These are phyloP conservation scores for Plectosphaerella cucumerina DNA, from an alignment of 2,329 filamentous ascomycete species.

Conservation along the genomic window DNA sequence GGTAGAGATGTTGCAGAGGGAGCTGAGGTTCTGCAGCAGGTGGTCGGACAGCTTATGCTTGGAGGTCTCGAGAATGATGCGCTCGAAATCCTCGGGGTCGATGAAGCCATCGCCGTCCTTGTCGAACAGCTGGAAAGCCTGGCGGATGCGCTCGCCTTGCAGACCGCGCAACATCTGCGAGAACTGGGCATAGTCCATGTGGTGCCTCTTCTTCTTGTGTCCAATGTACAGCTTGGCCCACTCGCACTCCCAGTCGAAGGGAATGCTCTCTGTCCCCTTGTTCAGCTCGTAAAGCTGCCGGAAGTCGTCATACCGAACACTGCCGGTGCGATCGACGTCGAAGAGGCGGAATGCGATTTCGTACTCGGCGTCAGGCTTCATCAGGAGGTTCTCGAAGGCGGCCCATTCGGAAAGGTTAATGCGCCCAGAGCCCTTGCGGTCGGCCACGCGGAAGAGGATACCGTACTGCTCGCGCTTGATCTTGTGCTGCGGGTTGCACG, in stretches of 20 bases:
- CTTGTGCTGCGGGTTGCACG: conserved; percentile 68
- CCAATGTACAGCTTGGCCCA: conserved; percentile 96
- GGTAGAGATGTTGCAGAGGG: conserved; percentile 89
- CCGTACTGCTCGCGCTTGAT: conserved; percentile 95
- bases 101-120: conserved; percentile 92
- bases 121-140: conserved; percentile 91
- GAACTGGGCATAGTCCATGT: conserved; percentile 94
- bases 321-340: conserved; percentile 77
- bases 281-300: conserved; percentile 80
- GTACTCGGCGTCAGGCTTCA: conserved; percentile 95
- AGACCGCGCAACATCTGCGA: conserved; percentile 95
- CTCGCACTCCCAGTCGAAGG: conserved; percentile 95
- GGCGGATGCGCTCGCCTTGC: conserved; percentile 91
- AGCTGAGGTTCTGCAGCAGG: conserved; percentile 82
- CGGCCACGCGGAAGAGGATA: conserved; percentile 88
- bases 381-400: conserved; percentile 88
- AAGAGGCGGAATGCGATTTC: conserved; percentile 98
- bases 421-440: conserved; percentile 68
- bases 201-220: conserved; percentile 79
- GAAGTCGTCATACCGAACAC: conserved; percentile 87
- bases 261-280: conserved; percentile 78
- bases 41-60: conserved; percentile 97
- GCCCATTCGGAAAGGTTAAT: conserved; percentile 83
- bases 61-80: conserved; percentile 90
- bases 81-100: conserved; percentile 90